Base-by-base conservation (phyloP, 2,329 filamentous ascomycete species). In the Cladophialophora immunda region DNA sequence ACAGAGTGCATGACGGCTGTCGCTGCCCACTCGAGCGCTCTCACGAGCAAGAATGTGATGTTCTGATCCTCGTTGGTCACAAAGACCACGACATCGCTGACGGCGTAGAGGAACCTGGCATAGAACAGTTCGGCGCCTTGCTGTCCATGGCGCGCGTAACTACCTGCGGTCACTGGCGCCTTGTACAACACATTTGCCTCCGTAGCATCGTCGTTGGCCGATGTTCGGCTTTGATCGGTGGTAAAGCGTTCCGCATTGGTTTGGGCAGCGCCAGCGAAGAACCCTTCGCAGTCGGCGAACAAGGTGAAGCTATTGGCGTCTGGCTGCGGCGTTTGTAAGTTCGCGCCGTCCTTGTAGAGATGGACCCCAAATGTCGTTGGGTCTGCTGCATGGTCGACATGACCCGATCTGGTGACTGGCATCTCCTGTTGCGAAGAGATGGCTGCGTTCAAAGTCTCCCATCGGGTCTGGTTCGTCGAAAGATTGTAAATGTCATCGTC, bases 1-100 rank as follows among this genome's bases (percentile, higher is more conserved):
- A 62, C 58, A 2, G 58, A 62, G 38, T 62, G 58, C 22, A 54
- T 17, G 15, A 62, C 47, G 11, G 58, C 58, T 4, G 58, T 32
- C 13, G 58, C 58, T 11, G 58, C 58, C 58, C 58, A 62, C 36
- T 62, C 58, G 19, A 62, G 58, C 13, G 50, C 58, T 11, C 50
- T 62, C 19, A 54, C 45, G 15, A 62, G 58, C 25, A 62, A 22
- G 13, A 34, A 13, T 11, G 47, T 54, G 58, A 62, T 62, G 47
- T 38, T 62, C 30, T 62, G 58, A 19, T 62, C 58, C 32, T 62
- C 58, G 47, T 62, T 62, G 47, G 58, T 62, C 13, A 62, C 58
- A 36, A 62, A 62, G 22, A 62, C 58, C 8, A 62, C 58, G 17
- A 62, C 58, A 17, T 62, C 58, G 22, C 58, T 62, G 58, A 62